Base-by-base conservation (phyloP, 2,329 filamentous ascomycete genomes). In the Trichophyton verrucosum region DNA sequence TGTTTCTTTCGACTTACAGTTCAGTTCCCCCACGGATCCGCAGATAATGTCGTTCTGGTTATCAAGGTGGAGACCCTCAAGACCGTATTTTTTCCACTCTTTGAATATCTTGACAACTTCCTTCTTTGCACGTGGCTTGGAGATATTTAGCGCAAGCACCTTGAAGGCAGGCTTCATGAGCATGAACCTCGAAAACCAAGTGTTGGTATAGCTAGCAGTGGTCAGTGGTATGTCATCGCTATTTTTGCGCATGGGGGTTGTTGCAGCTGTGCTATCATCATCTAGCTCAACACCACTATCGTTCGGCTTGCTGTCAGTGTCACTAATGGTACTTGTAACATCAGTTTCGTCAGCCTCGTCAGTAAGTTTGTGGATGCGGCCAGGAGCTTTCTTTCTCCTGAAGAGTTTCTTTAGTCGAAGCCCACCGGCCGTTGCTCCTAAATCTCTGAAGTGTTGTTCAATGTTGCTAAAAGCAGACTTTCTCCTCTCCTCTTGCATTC, bases 131-230 rank as follows among this genome's bases (percentile, higher is more conserved):
- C 85, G 82, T n/a, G 81, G 80, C 66, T 87, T 86, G 3, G 86
- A 83, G 24, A 90, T 80, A 2, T 80, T 81, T 71, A 96, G 86
- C 71, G 90, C 94, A 15, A 96, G 74, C 30, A 88, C 81, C 64
- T 84, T 83, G 15, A 79, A 86, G 0, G 86, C 88, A 1, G 92
- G 92, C 71, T 94, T 96, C 70, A 96, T 86, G 60, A 90, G 85
- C 76, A 97, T 89, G 53, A 97, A 83, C 15, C 89, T 87, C 33
- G 89, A 87, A 59, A 97, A 82, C 91, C 92, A 96, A 66, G 87
- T 95, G 69, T 90, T 86, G 70, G 85, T 86, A 33, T 73, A 72
- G 62, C 71, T 63, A 33, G 20, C 63, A n/a, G 20, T 42, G 7
- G 27, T 74, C 65, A 67, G 74, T 15, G 67, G 60, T 65, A 65